Evolutionary conservation across 805 yeast genomes (phyloP).

Genomic region (Metschnikowia proteae): DNA sequence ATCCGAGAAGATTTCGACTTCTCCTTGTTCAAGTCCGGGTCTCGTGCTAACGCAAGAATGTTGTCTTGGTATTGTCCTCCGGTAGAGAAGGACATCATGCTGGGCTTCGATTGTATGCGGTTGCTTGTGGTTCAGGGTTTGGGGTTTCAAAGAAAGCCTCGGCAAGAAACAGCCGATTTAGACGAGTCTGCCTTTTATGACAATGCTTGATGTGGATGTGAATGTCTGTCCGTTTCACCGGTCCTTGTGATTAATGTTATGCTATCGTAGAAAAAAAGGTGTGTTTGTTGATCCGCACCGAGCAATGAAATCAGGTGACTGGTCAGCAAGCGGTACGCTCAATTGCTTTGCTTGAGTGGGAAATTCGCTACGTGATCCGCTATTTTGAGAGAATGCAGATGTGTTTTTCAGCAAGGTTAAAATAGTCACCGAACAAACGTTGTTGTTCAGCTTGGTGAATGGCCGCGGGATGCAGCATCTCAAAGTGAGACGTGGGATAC

Average conservation of each 20-base stretch:
- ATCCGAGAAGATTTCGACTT: slow-evolving; percentile 39
- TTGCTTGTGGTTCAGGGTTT: neutral
- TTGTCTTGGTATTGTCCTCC: slow-evolving; percentile 41
- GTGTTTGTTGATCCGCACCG: slow-evolving; percentile 2
- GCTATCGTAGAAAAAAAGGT: neutral
- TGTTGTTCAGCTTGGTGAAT: neutral
- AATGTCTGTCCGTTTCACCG: neutral
- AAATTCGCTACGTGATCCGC: no score
- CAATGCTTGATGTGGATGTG: neutral
- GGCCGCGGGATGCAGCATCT: neutral
- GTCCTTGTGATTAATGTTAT: neutral
- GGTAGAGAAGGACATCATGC: slow-evolving; percentile 2
- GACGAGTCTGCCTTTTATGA: neutral
- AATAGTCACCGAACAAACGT: neutral
- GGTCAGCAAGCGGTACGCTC: neutral
- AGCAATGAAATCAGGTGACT: slow-evolving; percentile 4
- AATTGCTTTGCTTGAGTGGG: neutral
- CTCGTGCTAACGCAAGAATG: slow-evolving; percentile 43
- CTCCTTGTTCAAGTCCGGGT: slow-evolving; percentile 45
- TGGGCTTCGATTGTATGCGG: neutral
- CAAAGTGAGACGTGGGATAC: neutral
- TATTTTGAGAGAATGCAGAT: neutral
- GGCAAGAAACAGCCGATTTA: neutral
- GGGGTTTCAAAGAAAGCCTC: neutral
- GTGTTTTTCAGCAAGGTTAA: neutral